Conservation (phyloP, 2,329 filamentous ascomycete species). For the Emmonsiellopsis sp. region DNA sequence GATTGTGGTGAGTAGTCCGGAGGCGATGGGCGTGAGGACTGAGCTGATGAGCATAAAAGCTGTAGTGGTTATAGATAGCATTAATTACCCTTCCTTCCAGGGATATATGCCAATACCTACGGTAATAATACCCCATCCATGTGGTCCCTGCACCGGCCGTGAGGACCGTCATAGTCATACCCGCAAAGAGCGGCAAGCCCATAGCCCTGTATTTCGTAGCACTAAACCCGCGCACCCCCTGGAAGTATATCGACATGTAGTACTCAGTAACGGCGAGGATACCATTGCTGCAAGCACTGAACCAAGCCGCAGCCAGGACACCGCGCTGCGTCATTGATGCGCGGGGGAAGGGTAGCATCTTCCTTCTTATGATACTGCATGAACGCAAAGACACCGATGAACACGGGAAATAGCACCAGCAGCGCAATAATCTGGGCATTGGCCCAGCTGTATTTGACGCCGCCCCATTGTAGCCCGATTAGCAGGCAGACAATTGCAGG, state of each 20-base stretch:
- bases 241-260: slow-evolving; percentile 39
- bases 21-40: no score
- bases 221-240: slow-evolving; percentile 33
- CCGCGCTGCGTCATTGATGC: slow-evolving; percentile 39
- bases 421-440: slow-evolving; percentile 38
- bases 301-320: slow-evolving; percentile 23
- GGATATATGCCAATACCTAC: no score
- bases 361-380: slow-evolving; percentile 40
- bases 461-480: slow-evolving; percentile 41
- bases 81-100: no score
- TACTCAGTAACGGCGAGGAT: slow-evolving; percentile 32
- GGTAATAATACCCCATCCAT: not conserved
- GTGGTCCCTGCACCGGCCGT: not conserved
- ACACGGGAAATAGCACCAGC: slow-evolving; percentile 42
- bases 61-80: no score
- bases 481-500: slow-evolving; percentile 38
- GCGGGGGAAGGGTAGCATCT: slow-evolving; percentile 41
- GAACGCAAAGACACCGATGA: slow-evolving; percentile 32
- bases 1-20: no score
- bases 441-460: slow-evolving; percentile 36
- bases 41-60: no score
- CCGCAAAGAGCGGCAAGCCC: slow-evolving; percentile 29
- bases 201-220: slow-evolving; percentile 39
- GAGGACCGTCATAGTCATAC: not conserved
- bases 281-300: slow-evolving; percentile 27